These are phyloP conservation scores for Asterochloris erici DNA, from an alignment of 139 green algal genomes.

Conservation along the genomic window DNA sequence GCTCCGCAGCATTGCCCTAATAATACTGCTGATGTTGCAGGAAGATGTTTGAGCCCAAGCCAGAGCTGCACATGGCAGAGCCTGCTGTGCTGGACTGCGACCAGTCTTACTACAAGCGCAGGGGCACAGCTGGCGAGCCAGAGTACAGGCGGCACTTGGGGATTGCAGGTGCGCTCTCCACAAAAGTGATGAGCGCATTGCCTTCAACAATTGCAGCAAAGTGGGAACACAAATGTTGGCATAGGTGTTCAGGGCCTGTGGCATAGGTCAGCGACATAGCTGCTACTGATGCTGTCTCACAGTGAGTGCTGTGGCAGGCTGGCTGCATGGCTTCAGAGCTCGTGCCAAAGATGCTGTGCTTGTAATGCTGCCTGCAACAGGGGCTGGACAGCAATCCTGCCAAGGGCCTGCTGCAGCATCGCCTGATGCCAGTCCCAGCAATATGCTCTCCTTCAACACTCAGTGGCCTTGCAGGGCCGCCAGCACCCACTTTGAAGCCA, in stretches of 20 bases:
- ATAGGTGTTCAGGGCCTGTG: neutral
- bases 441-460: too few species aligned
- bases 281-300: neutral
- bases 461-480: neutral
- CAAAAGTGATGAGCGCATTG: neutral
- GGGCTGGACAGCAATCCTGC: neutral
- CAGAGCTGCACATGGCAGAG: neutral
- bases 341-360: neutral
- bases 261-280: neutral
- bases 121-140: conserved; percentile 1
- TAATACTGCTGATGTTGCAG: too few species aligned
- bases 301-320: neutral
- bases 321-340: neutral
- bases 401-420: neutral
- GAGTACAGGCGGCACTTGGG: conserved; percentile 7
- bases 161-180: neutral
- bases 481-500: neutral
- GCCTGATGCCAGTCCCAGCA: neutral
- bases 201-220: neutral
- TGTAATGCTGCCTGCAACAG: neutral
- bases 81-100: conserved; percentile 6
- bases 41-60: too few species aligned
- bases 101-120: conserved; percentile 7
- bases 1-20: too few species aligned
- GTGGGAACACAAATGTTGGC: neutral